These are phyloP conservation scores for Strobilomyces dryophilus DNA, from an alignment of 768 basidiomycete species.

Conservation along the genomic window DNA sequence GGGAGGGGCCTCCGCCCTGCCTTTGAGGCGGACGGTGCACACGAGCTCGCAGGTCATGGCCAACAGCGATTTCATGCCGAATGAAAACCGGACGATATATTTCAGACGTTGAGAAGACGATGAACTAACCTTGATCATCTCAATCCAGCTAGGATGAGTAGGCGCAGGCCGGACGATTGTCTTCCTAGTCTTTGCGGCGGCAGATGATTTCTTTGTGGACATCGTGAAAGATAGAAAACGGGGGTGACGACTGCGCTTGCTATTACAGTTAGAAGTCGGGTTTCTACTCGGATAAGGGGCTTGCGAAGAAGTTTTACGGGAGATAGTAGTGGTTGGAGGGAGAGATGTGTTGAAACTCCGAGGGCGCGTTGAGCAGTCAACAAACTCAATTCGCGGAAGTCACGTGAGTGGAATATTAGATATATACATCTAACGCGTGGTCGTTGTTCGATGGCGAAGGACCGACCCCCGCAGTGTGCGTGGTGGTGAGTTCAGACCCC, in stretches of 20 bases:
- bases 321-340: constrained; percentile 49
- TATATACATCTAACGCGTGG: constrained; percentile 23
- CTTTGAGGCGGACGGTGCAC: constrained; percentile 28
- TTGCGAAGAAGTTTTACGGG: constrained; percentile 22
- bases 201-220: constrained; percentile 43
- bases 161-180: constrained; percentile 29
- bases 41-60: constrained; percentile 6
- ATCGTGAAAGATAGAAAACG: constrained; percentile 22
- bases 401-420: constrained; percentile 33
- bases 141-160: constrained; percentile 55
- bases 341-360: constrained; percentile 40
- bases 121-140: constrained; percentile 74
- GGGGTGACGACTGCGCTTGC: constrained; percentile 14
- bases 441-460: constrained; percentile 7
- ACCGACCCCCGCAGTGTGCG: background rate
- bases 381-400: constrained; percentile 38
- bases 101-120: constrained; percentile 7
- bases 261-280: constrained; percentile 10
- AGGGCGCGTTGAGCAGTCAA: constrained; percentile 38
- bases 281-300: constrained; percentile 14
- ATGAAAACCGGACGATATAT: constrained; percentile 13
- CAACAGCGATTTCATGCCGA: constrained; percentile 2
- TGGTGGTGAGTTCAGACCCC: background rate
- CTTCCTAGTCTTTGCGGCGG: constrained; percentile 40
- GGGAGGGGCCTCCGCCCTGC: constrained; percentile 34